Evolutionary conservation across 176 grass and related monocot species (phyloP).

Genomic region (Avena eriantha): DNA sequence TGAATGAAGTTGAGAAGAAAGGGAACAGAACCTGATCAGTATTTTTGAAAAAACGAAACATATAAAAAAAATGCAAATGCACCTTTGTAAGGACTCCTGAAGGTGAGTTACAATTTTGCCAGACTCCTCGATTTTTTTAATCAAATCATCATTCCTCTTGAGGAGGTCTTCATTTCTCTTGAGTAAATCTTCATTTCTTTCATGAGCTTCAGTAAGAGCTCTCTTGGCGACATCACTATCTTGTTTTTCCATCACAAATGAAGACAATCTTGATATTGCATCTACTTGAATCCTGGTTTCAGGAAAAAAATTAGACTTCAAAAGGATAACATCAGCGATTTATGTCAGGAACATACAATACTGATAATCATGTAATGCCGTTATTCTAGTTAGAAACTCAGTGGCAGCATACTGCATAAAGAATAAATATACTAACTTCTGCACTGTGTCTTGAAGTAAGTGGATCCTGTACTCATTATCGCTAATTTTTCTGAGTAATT

Average conservation of each 20-base stretch:
- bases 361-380: slow-evolving; percentile 16
- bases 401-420: slow-evolving; percentile 6
- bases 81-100: slow-evolving; percentile 75
- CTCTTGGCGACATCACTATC: slow-evolving; percentile 63
- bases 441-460: slow-evolving; percentile 59
- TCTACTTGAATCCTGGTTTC: slow-evolving; percentile 67
- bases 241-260: slow-evolving; percentile 70
- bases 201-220: slow-evolving; percentile 65
- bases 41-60: slow-evolving; percentile 35
- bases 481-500: slow-evolving; percentile 62
- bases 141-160: slow-evolving; percentile 64
- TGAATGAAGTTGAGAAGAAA: slow-evolving; percentile 29
- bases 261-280: slow-evolving; percentile 67
- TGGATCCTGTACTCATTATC: slow-evolving; percentile 68
- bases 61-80: slow-evolving; percentile 4
- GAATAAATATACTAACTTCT: slow-evolving; percentile 52
- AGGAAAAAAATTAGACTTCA: slow-evolving; percentile 41
- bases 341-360: slow-evolving; percentile 11
- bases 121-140: slow-evolving; percentile 69
- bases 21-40: neutral
- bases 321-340: slow-evolving; percentile 6
- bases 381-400: slow-evolving; percentile 1
- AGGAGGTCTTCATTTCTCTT: slow-evolving; percentile 66
- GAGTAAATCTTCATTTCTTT: slow-evolving; percentile 67
- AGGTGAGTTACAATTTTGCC: slow-evolving; percentile 54